Evolutionary conservation across 176 grass and related monocot species (phyloP).

Genomic region (Avena atlantica): DNA sequence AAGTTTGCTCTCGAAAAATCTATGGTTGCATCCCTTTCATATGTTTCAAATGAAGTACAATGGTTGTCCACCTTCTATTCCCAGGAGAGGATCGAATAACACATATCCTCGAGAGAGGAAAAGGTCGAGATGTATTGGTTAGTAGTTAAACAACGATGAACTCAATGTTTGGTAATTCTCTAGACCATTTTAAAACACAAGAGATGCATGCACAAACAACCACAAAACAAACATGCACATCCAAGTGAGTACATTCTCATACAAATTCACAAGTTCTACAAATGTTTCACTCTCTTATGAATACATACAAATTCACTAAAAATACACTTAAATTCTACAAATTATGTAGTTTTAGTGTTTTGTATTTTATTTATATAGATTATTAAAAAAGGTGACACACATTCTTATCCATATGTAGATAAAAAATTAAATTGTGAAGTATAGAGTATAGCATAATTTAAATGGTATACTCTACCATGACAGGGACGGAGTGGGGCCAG

Average conservation of each 20-base stretch:
- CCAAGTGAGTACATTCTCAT: not conserved
- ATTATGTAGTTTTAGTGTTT: not conserved
- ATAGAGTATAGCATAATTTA: not conserved
- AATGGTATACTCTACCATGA: too few species aligned
- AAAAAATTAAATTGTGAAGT: not conserved
- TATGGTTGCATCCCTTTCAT: not conserved
- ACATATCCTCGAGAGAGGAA: not conserved
- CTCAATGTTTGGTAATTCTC: not conserved
- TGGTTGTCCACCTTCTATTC: not conserved
- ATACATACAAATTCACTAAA: not conserved
- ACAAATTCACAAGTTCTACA: not conserved
- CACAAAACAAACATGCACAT: not conserved
- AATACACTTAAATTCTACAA: not conserved
- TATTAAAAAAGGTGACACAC: not conserved
- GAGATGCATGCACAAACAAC: not conserved
- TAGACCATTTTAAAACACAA: not conserved
- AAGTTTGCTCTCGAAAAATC: not conserved
- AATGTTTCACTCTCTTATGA: not conserved
- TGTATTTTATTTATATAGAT: not conserved
- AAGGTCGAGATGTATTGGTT: not conserved
- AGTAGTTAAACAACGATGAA: too few species aligned
- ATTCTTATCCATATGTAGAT: not conserved
- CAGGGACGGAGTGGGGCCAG: too few species aligned
- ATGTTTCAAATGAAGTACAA: not conserved
- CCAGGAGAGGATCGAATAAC: not conserved